These are phyloP conservation scores for Calonectria naviculata DNA, from an alignment of 2,329 filamentous ascomycete species.

Conservation along the genomic window DNA sequence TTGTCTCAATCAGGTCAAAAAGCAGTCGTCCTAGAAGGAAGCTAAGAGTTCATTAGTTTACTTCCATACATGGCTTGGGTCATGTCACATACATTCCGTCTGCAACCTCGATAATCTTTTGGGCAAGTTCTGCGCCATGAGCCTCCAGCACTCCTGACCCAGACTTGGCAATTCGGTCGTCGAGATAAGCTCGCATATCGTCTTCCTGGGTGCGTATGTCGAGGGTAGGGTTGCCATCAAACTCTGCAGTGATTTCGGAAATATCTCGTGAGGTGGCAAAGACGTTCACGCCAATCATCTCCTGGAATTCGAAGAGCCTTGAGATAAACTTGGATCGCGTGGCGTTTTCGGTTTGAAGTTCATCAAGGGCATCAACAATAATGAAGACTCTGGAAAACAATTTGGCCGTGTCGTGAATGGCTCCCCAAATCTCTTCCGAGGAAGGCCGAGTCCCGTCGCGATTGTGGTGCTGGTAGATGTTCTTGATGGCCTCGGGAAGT, in stretches of 20 bases:
- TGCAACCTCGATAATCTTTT: not conserved
- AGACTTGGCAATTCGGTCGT: not conserved
- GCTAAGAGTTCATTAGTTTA: not conserved
- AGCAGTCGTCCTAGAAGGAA: not conserved
- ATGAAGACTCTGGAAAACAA: not conserved
- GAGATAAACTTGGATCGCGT: not conserved
- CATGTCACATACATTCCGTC: not conserved
- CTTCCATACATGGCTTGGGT: not conserved
- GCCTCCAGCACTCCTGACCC: not conserved
- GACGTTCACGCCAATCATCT: not conserved
- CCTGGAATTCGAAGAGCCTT: not conserved
- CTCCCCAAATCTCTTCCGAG: not conserved
- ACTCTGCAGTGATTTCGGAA: not conserved
- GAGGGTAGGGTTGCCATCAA: not conserved
- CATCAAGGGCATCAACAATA: not conserved
- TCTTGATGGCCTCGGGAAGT: not conserved
- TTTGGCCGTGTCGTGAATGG: not conserved
- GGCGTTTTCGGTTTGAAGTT: not conserved
- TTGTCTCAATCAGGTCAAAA: not conserved
- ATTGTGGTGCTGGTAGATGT: not conserved
- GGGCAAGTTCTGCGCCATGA: not conserved
- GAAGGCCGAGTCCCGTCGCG: not conserved
- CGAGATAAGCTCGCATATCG: not conserved
- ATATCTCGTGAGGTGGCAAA: not conserved
- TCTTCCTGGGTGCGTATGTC: not conserved